These are phyloP conservation scores for Leccinum imitatum DNA, from an alignment of 768 basidiomycete species.

Conservation along the genomic window DNA sequence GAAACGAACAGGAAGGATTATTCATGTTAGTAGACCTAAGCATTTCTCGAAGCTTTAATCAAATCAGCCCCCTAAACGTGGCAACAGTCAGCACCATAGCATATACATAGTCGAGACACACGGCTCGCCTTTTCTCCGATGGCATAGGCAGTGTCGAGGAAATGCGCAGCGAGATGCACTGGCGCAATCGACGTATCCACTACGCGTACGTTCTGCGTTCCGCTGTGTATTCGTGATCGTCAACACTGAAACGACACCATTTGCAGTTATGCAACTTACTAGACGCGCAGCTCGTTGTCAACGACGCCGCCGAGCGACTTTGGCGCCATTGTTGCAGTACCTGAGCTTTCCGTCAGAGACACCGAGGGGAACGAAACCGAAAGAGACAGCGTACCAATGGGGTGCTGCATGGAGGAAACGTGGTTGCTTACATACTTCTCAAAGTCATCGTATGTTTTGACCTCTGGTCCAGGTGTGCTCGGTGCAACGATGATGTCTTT, in stretches of 20 bases:
- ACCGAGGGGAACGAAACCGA: not conserved
- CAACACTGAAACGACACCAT: not conserved
- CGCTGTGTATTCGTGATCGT: not conserved
- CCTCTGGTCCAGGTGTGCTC: conserved; percentile 21
- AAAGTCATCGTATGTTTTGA: conserved; percentile 17
- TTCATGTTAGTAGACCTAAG: not conserved
- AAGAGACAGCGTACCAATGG: conserved; percentile 10
- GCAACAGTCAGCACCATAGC: not conserved
- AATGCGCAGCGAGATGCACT: conserved; percentile 13
- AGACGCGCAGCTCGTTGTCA: conserved; percentile 15
- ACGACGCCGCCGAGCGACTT: conserved; percentile 19
- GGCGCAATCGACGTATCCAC: conserved; percentile 20
- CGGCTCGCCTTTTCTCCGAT: conserved; percentile 16
- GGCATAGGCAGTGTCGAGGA: conserved; percentile 20
- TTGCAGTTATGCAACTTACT: conserved; percentile 4
- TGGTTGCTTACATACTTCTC: conserved; percentile 9
- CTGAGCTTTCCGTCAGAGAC: conserved; percentile 8
- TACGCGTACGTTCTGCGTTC: conserved; percentile 18
- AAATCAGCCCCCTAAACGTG: conserved; percentile 10
- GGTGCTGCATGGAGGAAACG: conserved; percentile 4
- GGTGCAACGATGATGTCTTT: conserved; percentile 18
- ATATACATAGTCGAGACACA: not conserved
- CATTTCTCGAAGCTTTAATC: conserved; percentile 6
- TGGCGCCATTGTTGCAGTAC: conserved; percentile 22
- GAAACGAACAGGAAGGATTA: not conserved